phyloP scores from a whole-genome alignment of 306 rosid species.

The Adenanthera pavonina region DNA sequence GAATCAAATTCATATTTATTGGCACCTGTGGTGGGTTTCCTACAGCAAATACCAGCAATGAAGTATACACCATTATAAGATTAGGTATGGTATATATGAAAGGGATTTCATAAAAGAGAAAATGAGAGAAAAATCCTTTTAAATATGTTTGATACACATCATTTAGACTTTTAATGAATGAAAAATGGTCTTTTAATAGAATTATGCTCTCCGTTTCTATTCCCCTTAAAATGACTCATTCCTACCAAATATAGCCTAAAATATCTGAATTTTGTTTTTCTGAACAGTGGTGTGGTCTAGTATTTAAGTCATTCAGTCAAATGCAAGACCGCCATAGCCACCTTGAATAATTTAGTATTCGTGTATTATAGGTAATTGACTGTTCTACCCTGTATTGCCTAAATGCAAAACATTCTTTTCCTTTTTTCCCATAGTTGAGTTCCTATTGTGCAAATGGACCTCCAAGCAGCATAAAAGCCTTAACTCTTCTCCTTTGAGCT shows the following conservation, averaged over 20 bases:
- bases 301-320: conserved; percentile 5
- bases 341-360: background rate
- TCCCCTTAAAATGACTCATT: too few relatives aligned
- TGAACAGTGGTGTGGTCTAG: background rate
- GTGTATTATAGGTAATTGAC: background rate
- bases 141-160: too few relatives aligned
- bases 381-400: conserved; percentile 9
- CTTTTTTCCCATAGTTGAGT: background rate
- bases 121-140: too few relatives aligned
- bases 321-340: conserved; percentile 11
- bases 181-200: too few relatives aligned
- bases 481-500: conserved; percentile 1
- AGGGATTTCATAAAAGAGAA: too few relatives aligned
- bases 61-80: background rate
- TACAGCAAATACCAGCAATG: conserved; percentile 3
- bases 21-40: conserved; percentile 13
- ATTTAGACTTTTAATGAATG: too few relatives aligned
- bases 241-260: background rate
- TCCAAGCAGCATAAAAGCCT: conserved; percentile 8
- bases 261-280: background rate
- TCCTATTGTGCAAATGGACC: background rate
- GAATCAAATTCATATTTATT: background rate
- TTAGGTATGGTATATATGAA: too few relatives aligned
- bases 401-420: background rate
- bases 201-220: too few relatives aligned